Base-by-base conservation (phyloP, 495 filamentous ascomycete species). In the Xylaria nigripes region DNA sequence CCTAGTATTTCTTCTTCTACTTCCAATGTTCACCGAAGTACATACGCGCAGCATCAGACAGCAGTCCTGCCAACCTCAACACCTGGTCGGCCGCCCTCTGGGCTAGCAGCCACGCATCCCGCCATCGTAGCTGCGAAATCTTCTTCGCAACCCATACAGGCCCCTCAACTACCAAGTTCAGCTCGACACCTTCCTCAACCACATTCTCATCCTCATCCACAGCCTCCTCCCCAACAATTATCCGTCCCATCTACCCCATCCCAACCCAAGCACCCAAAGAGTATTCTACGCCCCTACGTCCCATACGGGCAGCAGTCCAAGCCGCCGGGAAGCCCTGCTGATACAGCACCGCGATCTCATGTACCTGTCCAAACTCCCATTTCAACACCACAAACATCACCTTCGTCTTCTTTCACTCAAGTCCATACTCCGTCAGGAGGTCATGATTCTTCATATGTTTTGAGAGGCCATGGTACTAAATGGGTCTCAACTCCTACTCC, bases 401-500 rank as follows among this genome's bases (percentile, higher is more conserved):
- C 24, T 34, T 51, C 45, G 21, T 49, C 46, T 18, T 57, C 48
- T 6, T 51, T 41, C 44, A 38, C 41, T 12, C 65, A 63, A 54
- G 19, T 12, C 6, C 64, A 60, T 27, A 67, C 60, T 16, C 60
- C 64, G 9, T 30, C 55, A 9, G 38, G 36, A 5, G 9, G 40
- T 10, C 45, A 36, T 45, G 52, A 43, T 48, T 44, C 60, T 4
- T 47, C 48, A 47, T 62, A 59, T 45, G 49, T 62, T 23, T 53
- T 57, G n/a, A 69, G 62, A 12, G 76, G 74, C 1, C 71, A 66
- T 46, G 72, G 69, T 13, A 81, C 78, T 1, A 75, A 71, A 59
- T 80, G 78, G 77, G 69, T 62, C 5, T 64, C 68, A 19, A 66
- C 55, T 1, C 61, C 73, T 15, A 75, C 72, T 0, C 70, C 75